Evolutionary conservation across 2,329 filamentous ascomycete genomes (phyloP), one percentile per base, ranked within the genome.

Genomic region (Microsporum canis): DNA sequence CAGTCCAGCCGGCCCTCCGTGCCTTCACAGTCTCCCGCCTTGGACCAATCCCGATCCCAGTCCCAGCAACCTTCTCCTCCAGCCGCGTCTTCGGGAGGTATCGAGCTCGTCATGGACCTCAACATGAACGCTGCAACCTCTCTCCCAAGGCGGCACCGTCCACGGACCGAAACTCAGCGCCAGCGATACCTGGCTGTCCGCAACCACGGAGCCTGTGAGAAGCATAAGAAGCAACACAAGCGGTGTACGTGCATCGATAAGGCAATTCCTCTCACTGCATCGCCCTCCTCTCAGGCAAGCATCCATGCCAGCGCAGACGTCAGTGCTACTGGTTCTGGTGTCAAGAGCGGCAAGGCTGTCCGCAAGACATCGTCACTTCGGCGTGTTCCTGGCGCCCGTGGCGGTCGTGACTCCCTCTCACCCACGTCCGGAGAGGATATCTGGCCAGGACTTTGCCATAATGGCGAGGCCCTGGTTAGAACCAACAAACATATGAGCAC

Each of bases 211-310:
- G 75, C 74, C 47, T 76, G 75, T 60, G 72, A 75, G 61, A 76
- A 76, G 64, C 75, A 76, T 64, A 71, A 72, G 61, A 75, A 74
- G 62, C 74, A 76, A 60, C 74, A 76, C 61, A 76, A 76, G 61
- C 65, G 73, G 73, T 76, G 73, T 61, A 75, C 75, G 51, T 76
- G 73, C 66, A 66, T 75, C 43, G 73, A 53, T n/a, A 53, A 33
- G 27, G 27, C 14, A 29, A 53, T 53, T 31, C 31, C 49, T 12
- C 17, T 29, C 27, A 29, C 17, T 12, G 8, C 43, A n/a, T 27
- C 43, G 7, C 10, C 43, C 17, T 23, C 43, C 3, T 17, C 23
- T 17, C 43, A 47, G 8, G 3, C 23, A 2, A 17, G 43, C 17
- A 23, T 17, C 8, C n/a, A 7, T 17, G 6, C 43, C 8, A 12